Evolutionary conservation across 176 grass and related monocot genomes (phyloP), one percentile per base, ranked within the genome.

Genomic region (Zizania latifolia): DNA sequence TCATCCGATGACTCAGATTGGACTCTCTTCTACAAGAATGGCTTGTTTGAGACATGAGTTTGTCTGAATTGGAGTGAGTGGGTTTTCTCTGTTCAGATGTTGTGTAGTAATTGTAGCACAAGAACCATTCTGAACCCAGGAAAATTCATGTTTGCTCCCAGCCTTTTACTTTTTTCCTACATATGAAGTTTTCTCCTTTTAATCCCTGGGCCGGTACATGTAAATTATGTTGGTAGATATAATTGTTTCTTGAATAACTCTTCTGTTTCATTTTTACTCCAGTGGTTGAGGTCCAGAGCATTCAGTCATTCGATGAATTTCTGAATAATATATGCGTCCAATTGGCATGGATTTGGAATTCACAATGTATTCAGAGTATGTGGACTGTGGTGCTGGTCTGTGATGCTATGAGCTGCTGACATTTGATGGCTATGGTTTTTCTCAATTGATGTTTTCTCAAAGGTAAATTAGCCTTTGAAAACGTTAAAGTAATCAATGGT

Each of bases 1-100:
- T 82, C 77, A 11, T 90, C 92, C 0, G 82, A 87, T 71, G 95
- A 94, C 72, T 99, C 87, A 0, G 87, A 99, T 79, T 99, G 96
- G 96, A 86, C 82, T 74, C 72, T 92, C 31, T 87, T 87, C 61
- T 92, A 90, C 77, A 87, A 90, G 73, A 95, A 99, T 59, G 41
- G 82, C 23, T 82, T 99, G 72, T 99, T 90, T 63, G 87, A 92
- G 70, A 81, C 62, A 81, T 99, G 92, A 99, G 37, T n/a, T 50
- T 51, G 27, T 69, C 39, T 62, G 15, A 54, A 50, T 23, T 57
- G 40, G 15, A 58, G 39, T 10, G 27, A n/a, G n/a, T 22, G 30
- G 40, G 48, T 43, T 58, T 78, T 35, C 22, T 58, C 43, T 81
- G 72, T 74, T 78, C 76, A 59, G 71, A 65, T 74, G 57, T 66